A percentile compares a stretch with the other conserved stretches of the same genome.
Conservation (phyloP, 345 rosid genomes). For the Sonneratia alba region DNA sequence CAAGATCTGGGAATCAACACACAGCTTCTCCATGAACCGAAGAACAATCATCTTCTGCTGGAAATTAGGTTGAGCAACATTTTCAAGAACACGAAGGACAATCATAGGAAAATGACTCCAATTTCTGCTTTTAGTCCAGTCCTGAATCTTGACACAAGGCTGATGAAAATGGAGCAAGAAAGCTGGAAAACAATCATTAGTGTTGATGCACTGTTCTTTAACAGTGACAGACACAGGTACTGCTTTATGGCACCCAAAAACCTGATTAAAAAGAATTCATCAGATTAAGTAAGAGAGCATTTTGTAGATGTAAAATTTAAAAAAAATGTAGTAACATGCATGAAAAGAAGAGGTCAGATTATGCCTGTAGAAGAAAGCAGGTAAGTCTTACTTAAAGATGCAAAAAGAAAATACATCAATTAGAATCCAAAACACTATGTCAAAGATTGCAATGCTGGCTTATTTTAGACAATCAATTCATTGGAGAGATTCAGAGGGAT, state of each 20-base stretch:
- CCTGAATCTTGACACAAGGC: slow-evolving; percentile 92
- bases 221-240: slow-evolving; percentile 80
- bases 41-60: slow-evolving; percentile 99
- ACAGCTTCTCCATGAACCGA: slow-evolving; percentile 91
- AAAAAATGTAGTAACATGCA: no score
- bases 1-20: slow-evolving; percentile 91
- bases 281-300: slow-evolving; percentile 4
- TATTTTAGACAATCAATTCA: neutral
- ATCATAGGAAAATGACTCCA: slow-evolving; percentile 99
- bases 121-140: slow-evolving; percentile 99
- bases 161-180: slow-evolving; percentile 98
- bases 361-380: neutral
- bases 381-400: neutral
- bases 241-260: slow-evolving; percentile 98
- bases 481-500: no score
- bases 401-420: neutral
- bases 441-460: neutral
- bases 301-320: neutral
- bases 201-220: slow-evolving; percentile 94
- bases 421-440: neutral
- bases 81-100: slow-evolving; percentile 89
- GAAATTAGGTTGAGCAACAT: slow-evolving; percentile 95
- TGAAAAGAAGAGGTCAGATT: neutral
- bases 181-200: slow-evolving; percentile 98
- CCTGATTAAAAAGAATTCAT: slow-evolving; percentile 40